Conservation (phyloP, 805 yeast genomes). For the Torulaspora microellipsoides region DNA sequence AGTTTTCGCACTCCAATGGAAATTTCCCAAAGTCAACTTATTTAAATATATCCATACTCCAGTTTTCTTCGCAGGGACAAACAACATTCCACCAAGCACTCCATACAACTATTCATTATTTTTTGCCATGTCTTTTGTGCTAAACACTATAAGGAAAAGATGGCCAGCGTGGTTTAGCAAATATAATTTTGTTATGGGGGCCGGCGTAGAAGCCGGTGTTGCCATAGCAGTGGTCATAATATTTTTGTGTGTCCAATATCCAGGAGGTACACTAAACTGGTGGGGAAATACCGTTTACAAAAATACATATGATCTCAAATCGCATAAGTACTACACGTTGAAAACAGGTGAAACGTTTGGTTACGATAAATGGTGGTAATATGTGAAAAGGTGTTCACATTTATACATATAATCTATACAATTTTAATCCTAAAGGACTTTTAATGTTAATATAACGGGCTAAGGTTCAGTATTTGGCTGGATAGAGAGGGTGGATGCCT, state of each 20-base stretch:
- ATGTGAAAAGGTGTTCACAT: no score
- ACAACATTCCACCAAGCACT: slow-evolving; percentile 69
- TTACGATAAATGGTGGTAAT: slow-evolving; percentile 44
- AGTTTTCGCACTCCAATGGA: slow-evolving; percentile 31
- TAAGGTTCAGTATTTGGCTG: no score
- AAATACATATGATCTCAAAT: slow-evolving; percentile 36
- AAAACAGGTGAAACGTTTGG: slow-evolving; percentile 46
- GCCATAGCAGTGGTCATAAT: slow-evolving; percentile 55
- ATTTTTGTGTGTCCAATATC: slow-evolving; percentile 48
- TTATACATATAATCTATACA: no score
- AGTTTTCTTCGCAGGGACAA: slow-evolving; percentile 56
- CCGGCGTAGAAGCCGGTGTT: slow-evolving; percentile 61
- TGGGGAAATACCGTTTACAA: slow-evolving; percentile 56
- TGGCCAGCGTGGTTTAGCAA: slow-evolving; percentile 57
- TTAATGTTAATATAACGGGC: no score
- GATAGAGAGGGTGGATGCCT: no score
- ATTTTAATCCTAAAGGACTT: no score
- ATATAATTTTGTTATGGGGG: slow-evolving; percentile 55
- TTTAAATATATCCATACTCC: slow-evolving; percentile 50
- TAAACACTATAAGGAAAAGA: slow-evolving; percentile 42
- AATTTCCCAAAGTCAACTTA: slow-evolving; percentile 29
- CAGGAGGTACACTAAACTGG: slow-evolving; percentile 44
- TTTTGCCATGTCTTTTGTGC: slow-evolving; percentile 41
- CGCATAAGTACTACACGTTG: slow-evolving; percentile 34
- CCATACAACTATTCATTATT: slow-evolving; percentile 62